Percentiles rank a stretch among this genome's conserved stretches.
These are phyloP conservation scores for Barbatosphaeria neglecta DNA, from an alignment of 495 filamentous ascomycete species.

Conservation along the genomic window DNA sequence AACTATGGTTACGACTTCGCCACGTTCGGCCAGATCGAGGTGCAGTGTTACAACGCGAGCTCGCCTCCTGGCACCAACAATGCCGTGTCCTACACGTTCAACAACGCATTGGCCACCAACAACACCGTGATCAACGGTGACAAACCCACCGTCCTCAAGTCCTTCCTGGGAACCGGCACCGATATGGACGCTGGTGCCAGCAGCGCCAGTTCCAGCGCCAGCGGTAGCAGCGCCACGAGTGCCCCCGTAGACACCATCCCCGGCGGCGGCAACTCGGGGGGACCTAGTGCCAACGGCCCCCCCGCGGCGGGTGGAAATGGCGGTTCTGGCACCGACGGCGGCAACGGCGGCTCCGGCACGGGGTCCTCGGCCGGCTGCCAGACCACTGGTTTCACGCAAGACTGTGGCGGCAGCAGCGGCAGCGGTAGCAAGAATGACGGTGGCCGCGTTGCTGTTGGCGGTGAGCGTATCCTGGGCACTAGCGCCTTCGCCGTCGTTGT, in stretches of 20 bases:
- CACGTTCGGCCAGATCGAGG: slow-evolving; percentile 59
- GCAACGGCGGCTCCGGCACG: slow-evolving; percentile 4
- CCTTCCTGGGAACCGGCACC: slow-evolving; percentile 63
- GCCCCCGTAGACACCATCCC: slow-evolving; percentile 17
- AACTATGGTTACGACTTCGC: slow-evolving; percentile 82
- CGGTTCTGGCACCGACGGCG: slow-evolving; percentile 1
- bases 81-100: slow-evolving; percentile 65
- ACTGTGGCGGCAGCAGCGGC: slow-evolving; percentile 16
- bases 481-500: slow-evolving; percentile 39
- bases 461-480: slow-evolving; percentile 28
- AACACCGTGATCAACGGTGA: slow-evolving; percentile 62
- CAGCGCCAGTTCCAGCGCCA: slow-evolving; percentile 7
- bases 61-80: slow-evolving; percentile 44
- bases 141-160: slow-evolving; percentile 66
- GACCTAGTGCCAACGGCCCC: no score
- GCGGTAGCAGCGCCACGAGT: slow-evolving; percentile 9
- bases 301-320: not conserved
- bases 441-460: slow-evolving; percentile 13
- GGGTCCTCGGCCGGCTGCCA: slow-evolving; percentile 8
- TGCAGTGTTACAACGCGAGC: slow-evolving; percentile 75
- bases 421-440: slow-evolving; percentile 14
- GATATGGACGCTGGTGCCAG: slow-evolving; percentile 48
- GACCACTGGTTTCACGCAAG: slow-evolving; percentile 19
- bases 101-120: slow-evolving; percentile 52
- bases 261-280: slow-evolving; percentile 19